phyloP scores from a whole-genome alignment of 2,329 filamentous ascomycete species.

The Albifimbria verrucaria region DNA sequence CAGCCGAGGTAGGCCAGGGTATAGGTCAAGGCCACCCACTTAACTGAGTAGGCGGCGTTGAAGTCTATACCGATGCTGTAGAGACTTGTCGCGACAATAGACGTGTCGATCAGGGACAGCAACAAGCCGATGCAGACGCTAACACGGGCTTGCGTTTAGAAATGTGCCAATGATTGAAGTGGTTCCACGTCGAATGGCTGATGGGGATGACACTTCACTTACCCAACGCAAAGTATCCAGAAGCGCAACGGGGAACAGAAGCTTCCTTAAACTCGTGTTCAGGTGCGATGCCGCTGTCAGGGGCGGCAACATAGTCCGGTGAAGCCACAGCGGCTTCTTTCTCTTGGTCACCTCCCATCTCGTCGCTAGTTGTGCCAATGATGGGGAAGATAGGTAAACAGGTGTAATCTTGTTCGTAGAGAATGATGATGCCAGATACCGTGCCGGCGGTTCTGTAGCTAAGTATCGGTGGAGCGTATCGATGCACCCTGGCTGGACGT shows the following conservation, averaged over 20 bases:
- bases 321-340: not conserved
- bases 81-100: conserved; percentile 57
- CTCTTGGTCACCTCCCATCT: not conserved
- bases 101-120: conserved; percentile 56
- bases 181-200: not conserved
- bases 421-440: too few species aligned
- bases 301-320: not conserved
- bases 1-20: conserved; percentile 56
- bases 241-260: conserved; percentile 27
- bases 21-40: conserved; percentile 55
- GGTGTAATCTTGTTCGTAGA: too few species aligned
- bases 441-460: too few species aligned
- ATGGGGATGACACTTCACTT: conserved; percentile 1
- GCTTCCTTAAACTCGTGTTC: conserved; percentile 2
- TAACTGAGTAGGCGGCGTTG: conserved; percentile 38
- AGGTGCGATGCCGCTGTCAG: not conserved
- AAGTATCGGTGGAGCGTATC: too few species aligned
- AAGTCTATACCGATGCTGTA: conserved; percentile 54
- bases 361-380: too few species aligned
- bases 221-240: conserved; percentile 31
- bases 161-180: too few species aligned
- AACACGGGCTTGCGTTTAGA: too few species aligned
- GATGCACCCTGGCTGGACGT: too few species aligned
- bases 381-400: too few species aligned
- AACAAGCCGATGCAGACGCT: conserved; percentile 52